phyloP scores from a whole-genome alignment of 2,329 filamentous ascomycete genomes.

The Beauveria varroae region DNA sequence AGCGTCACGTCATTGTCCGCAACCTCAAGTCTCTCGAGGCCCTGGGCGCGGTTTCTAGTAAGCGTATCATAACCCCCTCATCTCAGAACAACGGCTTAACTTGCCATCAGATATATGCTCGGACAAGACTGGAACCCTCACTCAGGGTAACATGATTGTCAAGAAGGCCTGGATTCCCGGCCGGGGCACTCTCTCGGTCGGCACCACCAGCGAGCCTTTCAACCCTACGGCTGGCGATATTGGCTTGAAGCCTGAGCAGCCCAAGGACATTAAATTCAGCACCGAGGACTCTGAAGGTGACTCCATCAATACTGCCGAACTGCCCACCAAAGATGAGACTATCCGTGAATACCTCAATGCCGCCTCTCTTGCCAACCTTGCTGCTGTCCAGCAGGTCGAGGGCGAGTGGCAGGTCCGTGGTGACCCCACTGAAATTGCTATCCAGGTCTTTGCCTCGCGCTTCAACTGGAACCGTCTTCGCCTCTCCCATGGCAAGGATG shows the following conservation, averaged over 20 bases:
- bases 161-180: constrained; percentile 45
- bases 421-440: constrained; percentile 61
- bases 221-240: constrained; percentile 47
- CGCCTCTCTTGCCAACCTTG: constrained; percentile 58
- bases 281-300: constrained; percentile 21
- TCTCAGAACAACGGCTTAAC: constrained; percentile 15
- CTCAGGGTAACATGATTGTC: constrained; percentile 46
- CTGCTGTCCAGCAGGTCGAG: constrained; percentile 49
- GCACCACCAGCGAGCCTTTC: constrained; percentile 45
- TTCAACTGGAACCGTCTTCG: constrained; percentile 55
- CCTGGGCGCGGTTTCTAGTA: constrained; percentile 45
- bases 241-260: constrained; percentile 28
- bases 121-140: constrained; percentile 50
- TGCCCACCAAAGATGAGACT: constrained; percentile 36
- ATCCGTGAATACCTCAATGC: constrained; percentile 53
- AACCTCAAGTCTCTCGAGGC: constrained; percentile 45
- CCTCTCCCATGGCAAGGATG: constrained; percentile 40
- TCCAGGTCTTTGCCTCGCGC: constrained; percentile 64
- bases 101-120: constrained; percentile 40
- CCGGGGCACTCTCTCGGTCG: constrained; percentile 38
- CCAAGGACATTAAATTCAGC: constrained; percentile 27
- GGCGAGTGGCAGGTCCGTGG: constrained; percentile 55
- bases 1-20: constrained; percentile 44
- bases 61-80: constrained; percentile 13
- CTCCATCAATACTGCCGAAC: constrained; percentile 19